These are phyloP conservation scores for Pyrenophora tritici-repentis DNA, from an alignment of 2,329 filamentous ascomycete genomes.

Conservation along the genomic window DNA sequence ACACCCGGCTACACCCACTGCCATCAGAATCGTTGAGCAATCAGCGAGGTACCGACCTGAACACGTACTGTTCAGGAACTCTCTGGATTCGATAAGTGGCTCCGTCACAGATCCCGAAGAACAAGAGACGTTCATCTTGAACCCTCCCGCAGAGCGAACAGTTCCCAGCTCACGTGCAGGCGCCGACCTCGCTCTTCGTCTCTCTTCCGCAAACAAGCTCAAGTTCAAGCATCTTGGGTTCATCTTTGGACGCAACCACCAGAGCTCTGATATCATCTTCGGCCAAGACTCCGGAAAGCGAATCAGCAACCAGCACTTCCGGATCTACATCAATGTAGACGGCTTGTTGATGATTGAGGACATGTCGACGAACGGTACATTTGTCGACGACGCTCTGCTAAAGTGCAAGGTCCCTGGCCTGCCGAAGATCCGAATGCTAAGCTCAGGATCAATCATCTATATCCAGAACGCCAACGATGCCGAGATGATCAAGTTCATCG, in stretches of 20 bases:
- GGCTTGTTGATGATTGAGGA: slow-evolving; percentile 92
- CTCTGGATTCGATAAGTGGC: slow-evolving; percentile 49
- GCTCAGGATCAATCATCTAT: slow-evolving; percentile 73
- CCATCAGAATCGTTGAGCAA: slow-evolving; percentile 70
- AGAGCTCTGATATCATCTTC: slow-evolving; percentile 73
- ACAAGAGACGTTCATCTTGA: slow-evolving; percentile 56
- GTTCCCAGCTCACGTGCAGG: slow-evolving; percentile 29
- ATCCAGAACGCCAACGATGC: slow-evolving; percentile 61
- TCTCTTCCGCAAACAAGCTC: slow-evolving; percentile 67
- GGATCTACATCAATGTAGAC: slow-evolving; percentile 86
- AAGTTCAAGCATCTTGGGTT: slow-evolving; percentile 76
- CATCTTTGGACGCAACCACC: slow-evolving; percentile 78
- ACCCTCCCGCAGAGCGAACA: slow-evolving; percentile 40
- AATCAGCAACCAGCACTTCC: slow-evolving; percentile 94
- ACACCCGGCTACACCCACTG: slow-evolving; percentile 74
- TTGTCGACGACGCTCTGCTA: slow-evolving; percentile 76
- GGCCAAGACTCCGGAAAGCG: slow-evolving; percentile 67
- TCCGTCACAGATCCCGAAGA: slow-evolving; percentile 47
- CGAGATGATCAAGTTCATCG: slow-evolving; percentile 78
- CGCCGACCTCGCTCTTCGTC: slow-evolving; percentile 74
- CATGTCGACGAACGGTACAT: slow-evolving; percentile 91
- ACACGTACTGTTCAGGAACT: slow-evolving; percentile 60
- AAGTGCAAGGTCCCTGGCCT: slow-evolving; percentile 51
- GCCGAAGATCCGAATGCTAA: slow-evolving; percentile 66
- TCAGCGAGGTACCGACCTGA: slow-evolving; percentile 60